Evolutionary conservation across 1,284 basidiomycete species (phyloP), one percentile per base, ranked within the genome.

Genomic region (Singerocomus rubriflavus): DNA sequence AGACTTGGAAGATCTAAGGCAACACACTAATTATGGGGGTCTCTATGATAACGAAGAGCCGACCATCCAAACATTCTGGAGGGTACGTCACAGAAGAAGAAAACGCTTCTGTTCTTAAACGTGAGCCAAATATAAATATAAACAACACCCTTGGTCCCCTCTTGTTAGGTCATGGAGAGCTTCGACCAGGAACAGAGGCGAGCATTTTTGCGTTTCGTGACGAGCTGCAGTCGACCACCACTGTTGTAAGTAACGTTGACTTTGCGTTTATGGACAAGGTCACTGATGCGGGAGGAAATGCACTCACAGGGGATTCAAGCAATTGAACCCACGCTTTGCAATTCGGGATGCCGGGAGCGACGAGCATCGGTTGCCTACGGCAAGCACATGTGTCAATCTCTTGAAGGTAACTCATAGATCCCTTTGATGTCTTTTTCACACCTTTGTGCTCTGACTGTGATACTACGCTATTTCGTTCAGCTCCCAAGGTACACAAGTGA

Each of bases 161-260:
- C 58, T 17, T 9, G 37, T 11, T 61, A 91, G 77, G 85, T 92
- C 25, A 79, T 93, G 52, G 78, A 86, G 37, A 74, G 81, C 27
- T 86, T 93, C 59, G 76, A 82, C 54, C 83, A 88, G 47, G 84
- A 88, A 40, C 82, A 93, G 56, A 78, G 84, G 14, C 73, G 81
- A 40, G 75, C 81, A 2, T 72, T 97, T 51, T 68, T 98, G 46
- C 80, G 90, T 6, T 98, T 97, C 62, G 94, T 92, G 14, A 97
- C 94, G 8, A 91, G 88, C 54, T 96, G 93, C 62, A 88, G 90
- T 56, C 78, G 93, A 11, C 93, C 94, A 0, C 94, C 94, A 0
- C 71, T 91, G 6, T 69, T 98, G 81, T 90, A 62, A 61, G 86
- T 71, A 5, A 31, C 17, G 2, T 2, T 9, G 14, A 14, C 32